A percentile compares a stretch with the other conserved stretches of the same genome.
phyloP scores from a whole-genome alignment of 306 rosid species.

The Hippophae rhamnoides region DNA sequence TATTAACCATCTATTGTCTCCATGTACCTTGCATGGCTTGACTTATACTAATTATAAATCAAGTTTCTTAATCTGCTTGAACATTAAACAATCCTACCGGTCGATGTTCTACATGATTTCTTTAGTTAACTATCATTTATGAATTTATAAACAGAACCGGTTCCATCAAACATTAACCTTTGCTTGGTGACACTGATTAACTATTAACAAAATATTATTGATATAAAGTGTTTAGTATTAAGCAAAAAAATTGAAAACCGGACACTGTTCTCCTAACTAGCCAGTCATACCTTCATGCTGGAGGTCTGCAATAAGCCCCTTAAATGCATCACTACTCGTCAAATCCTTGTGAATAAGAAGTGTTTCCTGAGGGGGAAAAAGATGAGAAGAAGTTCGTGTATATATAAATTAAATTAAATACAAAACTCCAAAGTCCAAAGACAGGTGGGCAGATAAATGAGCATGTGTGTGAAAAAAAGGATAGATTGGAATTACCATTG shows the following conservation, averaged over 20 bases:
- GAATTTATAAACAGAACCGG: no score
- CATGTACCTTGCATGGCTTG: no score
- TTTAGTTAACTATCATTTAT: no score
- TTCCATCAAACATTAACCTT: no score
- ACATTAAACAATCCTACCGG: no score
- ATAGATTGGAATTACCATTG: conserved; percentile 44
- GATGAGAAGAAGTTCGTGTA: not conserved
- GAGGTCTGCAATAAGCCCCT: conserved; percentile 47
- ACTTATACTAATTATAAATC: no score
- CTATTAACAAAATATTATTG: not conserved
- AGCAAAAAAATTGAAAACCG: not conserved
- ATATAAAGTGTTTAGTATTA: not conserved
- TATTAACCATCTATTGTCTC: no score
- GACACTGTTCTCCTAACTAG: not conserved
- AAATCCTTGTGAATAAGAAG: conserved; percentile 79
- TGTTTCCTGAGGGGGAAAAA: conserved; percentile 50
- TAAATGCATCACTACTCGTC: conserved; percentile 35
- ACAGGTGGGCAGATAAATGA: conserved; percentile 2
- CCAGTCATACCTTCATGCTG: conserved; percentile 44
- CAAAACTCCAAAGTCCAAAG: conserved; percentile 3
- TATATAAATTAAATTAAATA: not conserved
- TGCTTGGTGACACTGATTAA: no score
- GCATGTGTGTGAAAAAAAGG: not conserved
- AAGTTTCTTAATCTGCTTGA: no score
- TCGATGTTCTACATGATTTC: no score